phyloP scores from a whole-genome alignment of 2,329 filamentous ascomycete species.

The Ciborinia camelliae region DNA sequence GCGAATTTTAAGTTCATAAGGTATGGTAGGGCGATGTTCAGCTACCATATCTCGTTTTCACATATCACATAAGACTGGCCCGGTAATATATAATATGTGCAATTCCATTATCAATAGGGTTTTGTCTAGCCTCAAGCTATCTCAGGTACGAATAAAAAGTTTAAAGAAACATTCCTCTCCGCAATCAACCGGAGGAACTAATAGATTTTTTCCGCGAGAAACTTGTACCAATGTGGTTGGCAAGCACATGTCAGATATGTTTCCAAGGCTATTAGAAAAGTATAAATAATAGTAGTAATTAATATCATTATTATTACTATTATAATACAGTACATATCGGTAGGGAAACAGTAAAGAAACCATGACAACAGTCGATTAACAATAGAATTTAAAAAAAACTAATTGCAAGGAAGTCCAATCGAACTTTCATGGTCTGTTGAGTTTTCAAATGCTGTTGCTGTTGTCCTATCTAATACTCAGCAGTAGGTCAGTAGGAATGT shows the following conservation, averaged over 20 bases:
- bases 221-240: not conserved
- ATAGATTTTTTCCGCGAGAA: not conserved
- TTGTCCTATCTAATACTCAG: not conserved
- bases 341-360: not conserved
- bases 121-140: not conserved
- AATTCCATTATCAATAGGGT: not conserved
- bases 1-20: not conserved
- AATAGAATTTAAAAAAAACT: not conserved
- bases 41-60: not conserved
- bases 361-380: not conserved
- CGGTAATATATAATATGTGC: not conserved
- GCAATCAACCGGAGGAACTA: conserved; percentile 3
- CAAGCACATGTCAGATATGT: not conserved
- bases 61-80: not conserved
- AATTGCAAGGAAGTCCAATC: not conserved
- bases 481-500: conserved; percentile 1
- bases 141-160: not conserved
- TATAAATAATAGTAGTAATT: not conserved
- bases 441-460: not conserved
- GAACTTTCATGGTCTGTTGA: not conserved
- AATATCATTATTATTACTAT: too few species aligned
- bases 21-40: not conserved
- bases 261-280: not conserved
- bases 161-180: not conserved
- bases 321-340: not conserved